Percentiles rank a stretch among this genome's conserved stretches.
phyloP scores from a whole-genome alignment of 495 filamentous ascomycete species.

The Trichoderma orchidacearum region DNA sequence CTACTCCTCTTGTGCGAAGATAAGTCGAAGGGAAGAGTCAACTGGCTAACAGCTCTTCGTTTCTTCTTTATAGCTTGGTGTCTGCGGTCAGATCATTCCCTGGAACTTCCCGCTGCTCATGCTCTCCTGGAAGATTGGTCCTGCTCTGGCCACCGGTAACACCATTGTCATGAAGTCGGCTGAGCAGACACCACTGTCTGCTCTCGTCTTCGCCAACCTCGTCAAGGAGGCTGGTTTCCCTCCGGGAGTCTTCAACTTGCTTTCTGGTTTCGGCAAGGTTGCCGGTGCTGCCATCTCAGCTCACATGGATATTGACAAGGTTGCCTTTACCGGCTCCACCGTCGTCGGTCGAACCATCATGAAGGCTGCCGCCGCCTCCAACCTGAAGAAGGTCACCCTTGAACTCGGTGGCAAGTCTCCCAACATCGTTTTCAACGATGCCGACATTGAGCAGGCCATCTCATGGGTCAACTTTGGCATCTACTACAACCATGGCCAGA shows the following conservation, averaged over 20 bases:
- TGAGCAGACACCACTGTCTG: slow-evolving; percentile 92
- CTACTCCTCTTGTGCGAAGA: too few relatives aligned
- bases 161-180: slow-evolving; percentile 85
- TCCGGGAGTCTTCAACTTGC: slow-evolving; percentile 85
- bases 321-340: slow-evolving; percentile 96
- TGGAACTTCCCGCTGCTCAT: slow-evolving; percentile 99
- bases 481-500: slow-evolving; percentile 38
- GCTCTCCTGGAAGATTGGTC: slow-evolving; percentile 97
- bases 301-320: slow-evolving; percentile 50
- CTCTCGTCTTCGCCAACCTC: slow-evolving; percentile 62
- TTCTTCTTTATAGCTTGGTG: slow-evolving; percentile 39
- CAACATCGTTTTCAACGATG: slow-evolving; percentile 59
- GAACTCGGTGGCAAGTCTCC: slow-evolving; percentile 74
- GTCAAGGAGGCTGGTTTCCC: slow-evolving; percentile 95
- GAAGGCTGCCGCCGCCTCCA: slow-evolving; percentile 86
- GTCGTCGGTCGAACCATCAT: slow-evolving; percentile 82
- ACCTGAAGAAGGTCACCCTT: slow-evolving; percentile 70
- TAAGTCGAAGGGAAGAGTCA: not conserved
- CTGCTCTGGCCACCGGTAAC: slow-evolving; percentile 84
- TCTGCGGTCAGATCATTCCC: slow-evolving; percentile 91
- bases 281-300: not conserved
- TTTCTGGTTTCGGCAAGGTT: slow-evolving; percentile 19
- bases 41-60: not conserved
- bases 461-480: slow-evolving; percentile 47
- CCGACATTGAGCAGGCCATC: slow-evolving; percentile 55